Conservation (phyloP, 352 stramenopile genomes). For the Sclerospora graminicola region DNA sequence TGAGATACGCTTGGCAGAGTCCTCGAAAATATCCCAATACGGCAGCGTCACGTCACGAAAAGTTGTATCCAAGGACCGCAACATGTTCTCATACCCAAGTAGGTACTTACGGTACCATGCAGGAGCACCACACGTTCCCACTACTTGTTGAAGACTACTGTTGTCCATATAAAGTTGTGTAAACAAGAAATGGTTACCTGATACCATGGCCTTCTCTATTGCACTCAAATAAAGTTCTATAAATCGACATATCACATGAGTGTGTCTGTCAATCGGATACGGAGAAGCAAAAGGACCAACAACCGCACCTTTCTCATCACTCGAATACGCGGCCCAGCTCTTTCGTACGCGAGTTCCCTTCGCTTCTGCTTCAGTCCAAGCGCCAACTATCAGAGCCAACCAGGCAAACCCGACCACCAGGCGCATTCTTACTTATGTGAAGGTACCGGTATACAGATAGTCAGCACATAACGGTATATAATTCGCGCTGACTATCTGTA, state of each 20-base stretch:
- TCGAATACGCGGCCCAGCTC: constrained; percentile 22
- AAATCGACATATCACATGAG: not conserved
- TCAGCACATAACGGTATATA: too few relatives aligned
- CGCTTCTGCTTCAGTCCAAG: not conserved
- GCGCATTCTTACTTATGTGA: not conserved
- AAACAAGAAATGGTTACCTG: constrained; percentile 40
- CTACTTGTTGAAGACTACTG: constrained; percentile 24
- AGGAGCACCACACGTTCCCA: constrained; percentile 34
- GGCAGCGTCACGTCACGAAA: constrained; percentile 46
- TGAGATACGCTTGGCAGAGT: constrained; percentile 41
- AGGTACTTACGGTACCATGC: constrained; percentile 65
- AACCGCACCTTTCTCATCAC: constrained; percentile 22
- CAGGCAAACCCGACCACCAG: constrained; percentile 9
- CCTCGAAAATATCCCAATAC: constrained; percentile 58
- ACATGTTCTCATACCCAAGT: constrained; percentile 61
- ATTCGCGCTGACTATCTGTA: too few relatives aligned
- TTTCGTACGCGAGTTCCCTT: constrained; percentile 17
- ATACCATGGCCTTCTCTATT: constrained; percentile 39
- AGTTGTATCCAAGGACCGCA: constrained; percentile 30
- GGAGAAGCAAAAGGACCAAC: not conserved
- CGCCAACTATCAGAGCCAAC: constrained; percentile 5
- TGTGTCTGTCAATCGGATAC: not conserved
- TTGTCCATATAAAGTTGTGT: constrained; percentile 45
- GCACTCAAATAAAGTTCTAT: constrained; percentile 38
- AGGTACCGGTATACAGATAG: not conserved